These are phyloP conservation scores for Paspalum notatum DNA, from an alignment of 176 grass and related monocot genomes.

Conservation along the genomic window DNA sequence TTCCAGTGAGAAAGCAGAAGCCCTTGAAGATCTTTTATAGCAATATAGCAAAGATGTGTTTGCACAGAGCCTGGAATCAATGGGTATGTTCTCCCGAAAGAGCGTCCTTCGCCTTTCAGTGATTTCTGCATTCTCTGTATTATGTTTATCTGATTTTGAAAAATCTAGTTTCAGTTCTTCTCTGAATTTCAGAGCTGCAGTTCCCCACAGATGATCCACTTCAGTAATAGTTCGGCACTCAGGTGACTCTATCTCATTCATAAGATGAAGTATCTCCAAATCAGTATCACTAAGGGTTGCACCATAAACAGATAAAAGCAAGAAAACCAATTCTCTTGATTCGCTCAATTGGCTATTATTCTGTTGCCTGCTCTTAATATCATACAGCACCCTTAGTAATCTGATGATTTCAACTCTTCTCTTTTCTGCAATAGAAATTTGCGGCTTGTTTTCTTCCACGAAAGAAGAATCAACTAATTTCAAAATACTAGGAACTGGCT, in stretches of 20 bases:
- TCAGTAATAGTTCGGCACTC: conserved; percentile 70
- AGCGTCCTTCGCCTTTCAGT: conserved; percentile 62
- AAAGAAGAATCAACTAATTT: conserved; percentile 60
- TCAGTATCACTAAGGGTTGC: conserved; percentile 83
- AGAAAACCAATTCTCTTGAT: conserved; percentile 73
- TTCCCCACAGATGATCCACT: conserved; percentile 92
- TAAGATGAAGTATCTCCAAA: conserved; percentile 84
- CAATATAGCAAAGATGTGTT: conserved; percentile 73
- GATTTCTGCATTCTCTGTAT: conserved; percentile 49
- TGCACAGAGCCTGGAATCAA: conserved; percentile 79
- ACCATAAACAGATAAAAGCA: conserved; percentile 86
- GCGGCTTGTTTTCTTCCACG: conserved; percentile 35
- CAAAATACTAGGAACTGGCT: conserved; percentile 80
- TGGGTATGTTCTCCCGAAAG: conserved; percentile 88
- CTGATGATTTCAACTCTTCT: conserved; percentile 79
- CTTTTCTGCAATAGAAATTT: conserved; percentile 54
- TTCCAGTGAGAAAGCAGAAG: conserved; percentile 63
- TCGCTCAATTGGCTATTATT: conserved; percentile 51
- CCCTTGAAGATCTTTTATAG: conserved; percentile 63
- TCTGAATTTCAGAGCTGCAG: conserved; percentile 63
- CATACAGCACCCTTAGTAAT: conserved; percentile 88
- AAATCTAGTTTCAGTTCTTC: conserved; percentile 74
- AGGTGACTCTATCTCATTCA: conserved; percentile 79
- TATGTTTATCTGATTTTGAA: conserved; percentile 43
- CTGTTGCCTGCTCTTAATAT: conserved; percentile 66